phyloP scores from a whole-genome alignment of 345 rosid species.

The Pugionium dolabratum region DNA sequence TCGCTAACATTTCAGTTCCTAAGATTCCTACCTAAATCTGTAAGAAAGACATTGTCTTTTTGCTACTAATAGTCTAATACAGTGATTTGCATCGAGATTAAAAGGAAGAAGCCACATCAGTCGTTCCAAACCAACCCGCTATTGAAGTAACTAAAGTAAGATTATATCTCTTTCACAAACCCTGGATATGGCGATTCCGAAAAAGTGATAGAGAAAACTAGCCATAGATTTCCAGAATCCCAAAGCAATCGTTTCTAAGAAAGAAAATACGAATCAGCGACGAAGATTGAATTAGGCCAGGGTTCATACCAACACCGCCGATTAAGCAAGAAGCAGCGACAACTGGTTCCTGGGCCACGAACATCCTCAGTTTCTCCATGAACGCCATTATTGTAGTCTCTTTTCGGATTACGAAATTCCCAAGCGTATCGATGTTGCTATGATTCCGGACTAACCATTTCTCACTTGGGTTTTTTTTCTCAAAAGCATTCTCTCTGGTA shows the following conservation, averaged over 20 bases:
- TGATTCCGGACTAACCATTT: slow-evolving; percentile 3
- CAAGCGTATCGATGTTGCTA: too few species aligned
- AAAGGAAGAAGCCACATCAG: neutral
- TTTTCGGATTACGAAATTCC: neutral
- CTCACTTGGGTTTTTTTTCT: neutral
- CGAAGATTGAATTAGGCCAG: neutral
- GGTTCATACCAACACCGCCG: slow-evolving; percentile 68
- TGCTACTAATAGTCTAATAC: too few species aligned
- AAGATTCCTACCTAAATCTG: neutral
- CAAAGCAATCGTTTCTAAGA: neutral
- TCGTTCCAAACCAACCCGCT: neutral
- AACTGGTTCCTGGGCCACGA: slow-evolving; percentile 88
- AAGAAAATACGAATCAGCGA: too few species aligned
- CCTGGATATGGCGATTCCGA: slow-evolving; percentile 8
- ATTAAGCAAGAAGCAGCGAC: slow-evolving; percentile 88
- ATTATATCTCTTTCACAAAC: neutral
- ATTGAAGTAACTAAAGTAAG: neutral
- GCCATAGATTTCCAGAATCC: slow-evolving; percentile 7
- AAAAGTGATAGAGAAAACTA: neutral
- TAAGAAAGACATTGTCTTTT: too few species aligned
- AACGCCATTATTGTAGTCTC: slow-evolving; percentile 54
- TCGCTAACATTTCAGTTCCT: neutral
- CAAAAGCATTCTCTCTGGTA: neutral
- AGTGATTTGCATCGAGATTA: too few species aligned
- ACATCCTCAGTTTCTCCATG: slow-evolving; percentile 82